These are phyloP conservation scores for Fusarium penzigii DNA, from an alignment of 2,329 filamentous ascomycete species.

Conservation along the genomic window DNA sequence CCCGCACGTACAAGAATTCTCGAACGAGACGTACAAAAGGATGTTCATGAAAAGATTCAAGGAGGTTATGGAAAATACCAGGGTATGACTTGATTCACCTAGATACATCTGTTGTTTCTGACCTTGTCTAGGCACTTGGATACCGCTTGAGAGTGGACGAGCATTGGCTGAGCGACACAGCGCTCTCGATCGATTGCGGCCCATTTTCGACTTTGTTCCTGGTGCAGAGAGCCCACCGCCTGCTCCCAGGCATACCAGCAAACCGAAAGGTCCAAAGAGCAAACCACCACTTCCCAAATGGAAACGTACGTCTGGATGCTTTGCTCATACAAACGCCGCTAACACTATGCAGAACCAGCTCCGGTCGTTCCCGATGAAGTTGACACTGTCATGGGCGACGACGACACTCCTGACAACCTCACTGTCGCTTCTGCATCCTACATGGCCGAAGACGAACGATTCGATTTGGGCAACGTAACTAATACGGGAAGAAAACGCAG, in stretches of 20 bases:
- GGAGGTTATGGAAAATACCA: conserved; percentile 99
- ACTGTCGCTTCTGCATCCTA: conserved; percentile 84
- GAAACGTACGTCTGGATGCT: conserved; percentile 32
- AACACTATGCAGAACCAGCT: conserved; percentile 15
- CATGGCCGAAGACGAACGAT: conserved; percentile 79
- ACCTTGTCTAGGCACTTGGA: conserved; percentile 76
- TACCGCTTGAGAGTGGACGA: conserved; percentile 81
- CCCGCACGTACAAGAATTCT: conserved; percentile 92
- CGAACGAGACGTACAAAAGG: conserved; percentile 95
- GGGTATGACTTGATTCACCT: conserved; percentile 51
- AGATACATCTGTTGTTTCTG: conserved; percentile 1
- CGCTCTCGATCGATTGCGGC: conserved; percentile 76
- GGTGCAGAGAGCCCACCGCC: conserved; percentile 88
- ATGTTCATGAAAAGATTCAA: conserved; percentile 95
- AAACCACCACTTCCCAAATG: conserved; percentile 59
- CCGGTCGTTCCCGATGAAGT: conserved; percentile 55
- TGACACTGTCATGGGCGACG: conserved; percentile 66
- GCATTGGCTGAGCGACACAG: conserved; percentile 84
- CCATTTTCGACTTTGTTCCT: conserved; percentile 87
- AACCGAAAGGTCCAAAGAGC: conserved; percentile 72
- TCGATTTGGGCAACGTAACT: conserved; percentile 66
- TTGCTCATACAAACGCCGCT: not conserved
- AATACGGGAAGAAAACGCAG: conserved; percentile 75
- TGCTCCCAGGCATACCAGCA: conserved; percentile 88
- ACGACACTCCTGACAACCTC: conserved; percentile 80